Conservation (phyloP, 2,329 filamentous ascomycete genomes). For the Tricladium varicosporioides region DNA sequence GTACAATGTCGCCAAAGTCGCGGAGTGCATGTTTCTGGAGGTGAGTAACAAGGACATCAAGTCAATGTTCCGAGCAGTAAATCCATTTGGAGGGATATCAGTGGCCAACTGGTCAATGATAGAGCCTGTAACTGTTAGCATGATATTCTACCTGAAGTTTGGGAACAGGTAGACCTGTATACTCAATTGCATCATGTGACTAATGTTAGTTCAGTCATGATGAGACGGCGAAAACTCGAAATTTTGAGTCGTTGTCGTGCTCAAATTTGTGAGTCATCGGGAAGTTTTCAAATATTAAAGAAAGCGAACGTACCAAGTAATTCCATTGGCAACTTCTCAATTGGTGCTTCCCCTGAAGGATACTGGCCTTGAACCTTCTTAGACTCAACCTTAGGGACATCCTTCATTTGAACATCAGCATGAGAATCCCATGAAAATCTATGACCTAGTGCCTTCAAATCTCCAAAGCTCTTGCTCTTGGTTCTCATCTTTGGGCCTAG, state of each 20-base stretch:
- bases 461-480: conserved; percentile 57
- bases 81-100: conserved; percentile 72
- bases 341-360: conserved; percentile 48
- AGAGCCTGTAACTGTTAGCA: conserved; percentile 48
- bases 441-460: conserved; percentile 54
- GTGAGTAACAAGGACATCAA: conserved; percentile 72
- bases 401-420: too few relatives aligned
- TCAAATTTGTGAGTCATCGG: conserved; percentile 1
- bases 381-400: too few relatives aligned
- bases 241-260: conserved; percentile 4
- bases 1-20: conserved; percentile 74
- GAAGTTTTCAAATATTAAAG: neutral
- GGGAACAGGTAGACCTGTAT: neutral
- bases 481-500: conserved; percentile 37
- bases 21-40: conserved; percentile 71
- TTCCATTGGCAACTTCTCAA: conserved; percentile 70
- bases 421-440: conserved; percentile 47
- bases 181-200: conserved; percentile 19
- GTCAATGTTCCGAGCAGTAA: conserved; percentile 74
- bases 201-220: neutral
- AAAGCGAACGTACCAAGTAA: conserved; percentile 59
- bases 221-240: conserved; percentile 11
- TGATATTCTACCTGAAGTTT: conserved; percentile 4
- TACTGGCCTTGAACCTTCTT: conserved; percentile 28
- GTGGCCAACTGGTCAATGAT: conserved; percentile 74